Evolutionary conservation across 2,329 filamentous ascomycete genomes (phyloP), one percentile per base, ranked within the genome.

Genomic region (Fusarium longipes): DNA sequence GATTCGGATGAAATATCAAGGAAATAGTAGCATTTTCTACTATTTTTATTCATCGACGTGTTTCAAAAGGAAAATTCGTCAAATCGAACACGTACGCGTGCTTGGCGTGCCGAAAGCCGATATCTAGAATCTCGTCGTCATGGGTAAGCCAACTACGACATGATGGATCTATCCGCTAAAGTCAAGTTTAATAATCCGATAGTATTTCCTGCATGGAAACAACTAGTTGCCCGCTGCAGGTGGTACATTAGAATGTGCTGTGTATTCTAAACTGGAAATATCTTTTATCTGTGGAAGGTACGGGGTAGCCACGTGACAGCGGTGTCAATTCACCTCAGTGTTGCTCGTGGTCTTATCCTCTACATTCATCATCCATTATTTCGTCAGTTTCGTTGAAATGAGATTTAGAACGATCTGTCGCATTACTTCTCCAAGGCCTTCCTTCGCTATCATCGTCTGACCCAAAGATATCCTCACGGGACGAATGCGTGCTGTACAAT

Each of bases 1-100:
- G 45, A 38, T 48, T 52, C 32, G 59, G 35, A 60, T 15, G 22
- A 50, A 51, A 52, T 53, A 61, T 51, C 65, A 68, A 62, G 65
- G 55, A 63, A 63, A 63, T 43, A 42, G 40, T 12, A 15, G 29
- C 8, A 20, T 44, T 44, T 29, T 7, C 8, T 62, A 11, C 43
- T 63, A 40, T 63, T 63, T 57, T 63, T 57, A 22, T 24, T 17
- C 15, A n/a, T n/a, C 15, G 42, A n/a, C 27, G 24, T 54, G 57
- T 32, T 62, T 15, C 10, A 15, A 8, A n/a, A 33, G 22, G 15
- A 24, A 24, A 25, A 17, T 20, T 29, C 5, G 0, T 4, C 6
- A 15, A 35, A 15, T 5, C 14, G 3, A 29, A 57, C 29, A 18
- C 45, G 18, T 44, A 48, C 38, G 38, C 20, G 14, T 30, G 15